phyloP scores from a whole-genome alignment of 805 yeast species.

The Candida silvicultrix region DNA sequence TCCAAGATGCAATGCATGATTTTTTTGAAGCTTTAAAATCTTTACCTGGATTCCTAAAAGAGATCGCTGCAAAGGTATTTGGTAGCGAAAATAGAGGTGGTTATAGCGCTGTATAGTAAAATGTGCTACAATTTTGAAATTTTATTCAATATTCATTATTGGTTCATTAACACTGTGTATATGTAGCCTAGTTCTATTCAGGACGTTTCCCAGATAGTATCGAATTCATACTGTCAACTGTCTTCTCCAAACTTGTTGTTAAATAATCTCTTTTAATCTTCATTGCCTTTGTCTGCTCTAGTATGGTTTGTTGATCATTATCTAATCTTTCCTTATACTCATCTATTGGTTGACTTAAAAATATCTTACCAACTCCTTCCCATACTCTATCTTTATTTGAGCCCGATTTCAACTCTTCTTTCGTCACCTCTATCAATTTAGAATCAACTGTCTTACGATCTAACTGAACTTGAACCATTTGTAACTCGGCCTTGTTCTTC shows the following conservation, averaged over 20 bases:
- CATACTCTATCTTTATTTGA: slow-evolving; percentile 53
- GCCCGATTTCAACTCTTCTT: slow-evolving; percentile 38
- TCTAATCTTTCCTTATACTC: slow-evolving; percentile 43
- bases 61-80: slow-evolving; percentile 59
- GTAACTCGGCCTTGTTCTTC: slow-evolving; percentile 52
- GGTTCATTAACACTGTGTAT: neutral
- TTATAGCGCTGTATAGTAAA: slow-evolving; percentile 84
- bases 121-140: no score
- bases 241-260: slow-evolving; percentile 71
- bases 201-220: slow-evolving; percentile 16
- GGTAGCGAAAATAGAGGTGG: slow-evolving; percentile 75
- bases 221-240: slow-evolving; percentile 55
- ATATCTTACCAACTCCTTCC: slow-evolving; percentile 82
- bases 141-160: no score
- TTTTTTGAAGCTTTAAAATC: slow-evolving; percentile 62
- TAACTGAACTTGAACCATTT: slow-evolving; percentile 46
- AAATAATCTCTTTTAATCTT: slow-evolving; percentile 66
- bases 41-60: slow-evolving; percentile 60
- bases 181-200: neutral
- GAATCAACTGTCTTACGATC: slow-evolving; percentile 42
- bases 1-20: slow-evolving; percentile 68
- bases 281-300: slow-evolving; percentile 55
- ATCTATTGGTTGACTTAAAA: slow-evolving; percentile 37
- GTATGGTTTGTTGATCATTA: slow-evolving; percentile 44
- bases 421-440: slow-evolving; percentile 50